Conservation (phyloP, 768 basidiomycete species). For the Mycena galopus region DNA sequence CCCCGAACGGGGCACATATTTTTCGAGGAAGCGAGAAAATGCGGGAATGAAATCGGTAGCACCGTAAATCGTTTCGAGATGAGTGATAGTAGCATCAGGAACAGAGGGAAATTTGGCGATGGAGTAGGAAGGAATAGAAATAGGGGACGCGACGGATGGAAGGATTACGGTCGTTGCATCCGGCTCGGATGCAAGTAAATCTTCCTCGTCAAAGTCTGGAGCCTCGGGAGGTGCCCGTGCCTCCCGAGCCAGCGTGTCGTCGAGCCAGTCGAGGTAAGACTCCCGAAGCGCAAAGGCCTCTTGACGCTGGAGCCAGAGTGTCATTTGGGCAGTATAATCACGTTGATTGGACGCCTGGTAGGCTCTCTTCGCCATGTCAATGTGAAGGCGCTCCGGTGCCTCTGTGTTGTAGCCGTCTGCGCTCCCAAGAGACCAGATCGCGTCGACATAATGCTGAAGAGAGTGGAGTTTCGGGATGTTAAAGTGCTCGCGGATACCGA, state of each 20-base stretch:
- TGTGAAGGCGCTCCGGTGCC: slow-evolving; percentile 47
- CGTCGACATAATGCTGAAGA: slow-evolving; percentile 18
- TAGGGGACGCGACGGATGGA: neutral
- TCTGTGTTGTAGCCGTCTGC: slow-evolving; percentile 23
- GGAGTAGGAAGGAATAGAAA: neutral
- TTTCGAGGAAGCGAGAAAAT: slow-evolving; percentile 27
- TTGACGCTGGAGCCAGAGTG: slow-evolving; percentile 45
- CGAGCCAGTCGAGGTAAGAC: slow-evolving; percentile 45
- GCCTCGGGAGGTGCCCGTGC: neutral
- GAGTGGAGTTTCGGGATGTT: slow-evolving; percentile 19
- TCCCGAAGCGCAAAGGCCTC: slow-evolving; percentile 43
- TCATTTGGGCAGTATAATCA: slow-evolving; percentile 50
- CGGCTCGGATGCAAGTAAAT: neutral
- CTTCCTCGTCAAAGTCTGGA: slow-evolving; percentile 2
- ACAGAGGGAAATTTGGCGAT: slow-evolving; percentile 27
- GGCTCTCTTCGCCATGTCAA: slow-evolving; percentile 2
- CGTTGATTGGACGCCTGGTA: slow-evolving; percentile 38
- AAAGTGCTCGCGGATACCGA: slow-evolving; percentile 22
- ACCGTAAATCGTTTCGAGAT: slow-evolving; percentile 17
- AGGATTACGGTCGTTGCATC: neutral
- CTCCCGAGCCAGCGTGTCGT: neutral
- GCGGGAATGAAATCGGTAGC: slow-evolving; percentile 22
- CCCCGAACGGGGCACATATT: slow-evolving; percentile 4
- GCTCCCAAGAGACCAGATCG: slow-evolving; percentile 8
- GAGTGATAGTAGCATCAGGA: slow-evolving; percentile 19